Base-by-base conservation (phyloP, 2,329 filamentous ascomycete genomes). In the Aspergillus oerlinghausenensis region DNA sequence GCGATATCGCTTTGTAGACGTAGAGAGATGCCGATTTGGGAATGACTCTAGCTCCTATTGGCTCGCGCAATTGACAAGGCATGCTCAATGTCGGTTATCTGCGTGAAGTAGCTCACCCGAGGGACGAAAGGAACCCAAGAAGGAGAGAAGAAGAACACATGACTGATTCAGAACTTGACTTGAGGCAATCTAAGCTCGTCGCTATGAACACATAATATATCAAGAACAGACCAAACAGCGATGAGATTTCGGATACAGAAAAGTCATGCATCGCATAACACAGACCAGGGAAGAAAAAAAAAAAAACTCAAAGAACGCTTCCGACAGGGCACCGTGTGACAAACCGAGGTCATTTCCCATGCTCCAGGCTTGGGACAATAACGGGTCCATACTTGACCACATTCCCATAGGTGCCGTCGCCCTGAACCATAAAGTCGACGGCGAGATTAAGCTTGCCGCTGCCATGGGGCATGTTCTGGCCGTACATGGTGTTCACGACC, bases 361-460 rank as follows among this genome's bases (percentile, higher is more conserved):
- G 88, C 73, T 92, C 89, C 61, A 93, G 75, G 74, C 88, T 92
- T 42, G 94, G 94, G 65, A 99, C 87, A 75, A 97, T 92, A 17
- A 99, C 94, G 10, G 94, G 94, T 0, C 94, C 94, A 72, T 96
- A 99, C 78, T 99, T 99, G 64, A 94, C 92, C 50, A 94, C 90
- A 62, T 84, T 82, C 42, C 85, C 88, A 73, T 88, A 93, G 1
- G 85, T 84, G 0, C 89, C 89, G 65, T 97, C 93, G 1, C 90
- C 92, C 75, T 99, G 94, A 23, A 99, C 93, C 73, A 99, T 90
- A 72, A 97, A 99, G 73, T 99, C 94, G 1, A 96, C 90, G 1
- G 93, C 94, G 48, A 99, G 77, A 75, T 90, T 96, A 67, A 99
- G 72, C 77, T 87, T 89, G 4, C 67, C 63, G 45, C 60, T 58